Percentiles rank a stretch among this genome's conserved stretches.
These are phyloP conservation scores for Crithidia fasciculata DNA, from an alignment of 208 protist species.

Conservation along the genomic window DNA sequence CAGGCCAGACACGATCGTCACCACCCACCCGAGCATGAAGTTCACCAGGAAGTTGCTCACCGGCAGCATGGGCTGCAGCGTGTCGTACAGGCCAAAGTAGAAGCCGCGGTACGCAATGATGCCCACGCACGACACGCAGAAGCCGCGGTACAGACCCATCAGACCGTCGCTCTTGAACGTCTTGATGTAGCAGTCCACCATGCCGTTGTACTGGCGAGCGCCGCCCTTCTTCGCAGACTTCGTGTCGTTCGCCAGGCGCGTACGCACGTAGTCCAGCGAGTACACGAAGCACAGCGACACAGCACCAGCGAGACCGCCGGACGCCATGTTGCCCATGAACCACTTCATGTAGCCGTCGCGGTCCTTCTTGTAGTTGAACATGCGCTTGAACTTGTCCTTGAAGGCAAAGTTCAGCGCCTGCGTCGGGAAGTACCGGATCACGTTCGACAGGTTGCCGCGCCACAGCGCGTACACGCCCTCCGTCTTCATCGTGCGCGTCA, in stretches of 20 bases:
- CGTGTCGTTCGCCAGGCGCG: constrained; percentile 94
- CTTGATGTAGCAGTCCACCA: constrained; percentile 94
- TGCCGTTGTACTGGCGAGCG: constrained; percentile 94
- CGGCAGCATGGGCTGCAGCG: constrained; percentile 70
- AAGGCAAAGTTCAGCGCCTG: constrained; percentile 99
- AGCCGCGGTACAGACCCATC: constrained; percentile 96
- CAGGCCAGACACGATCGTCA: constrained; percentile 74
- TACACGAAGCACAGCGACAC: constrained; percentile 96
- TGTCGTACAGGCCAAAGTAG: constrained; percentile 98
- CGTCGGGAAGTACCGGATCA: constrained; percentile 98
- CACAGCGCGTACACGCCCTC: constrained; percentile 96
- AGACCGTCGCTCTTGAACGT: constrained; percentile 84
- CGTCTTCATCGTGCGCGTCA: constrained; percentile 90
- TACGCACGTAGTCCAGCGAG: constrained; percentile 98
- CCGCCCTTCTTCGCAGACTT: constrained; percentile 87
- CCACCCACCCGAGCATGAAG: constrained; percentile 74
- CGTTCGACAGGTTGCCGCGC: constrained; percentile 97
- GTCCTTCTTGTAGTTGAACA: constrained; percentile 94
- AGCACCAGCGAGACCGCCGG: constrained; percentile 97
- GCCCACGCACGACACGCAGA: constrained; percentile 94
- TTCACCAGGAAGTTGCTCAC: constrained; percentile 74
- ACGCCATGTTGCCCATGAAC: constrained; percentile 95
- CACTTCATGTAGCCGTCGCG: constrained; percentile 81
- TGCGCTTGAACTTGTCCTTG: constrained; percentile 96
- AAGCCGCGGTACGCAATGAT: constrained; percentile 97